These are phyloP conservation scores for Gossypium aridum DNA, from an alignment of 441 rosid genomes.

Conservation along the genomic window DNA sequence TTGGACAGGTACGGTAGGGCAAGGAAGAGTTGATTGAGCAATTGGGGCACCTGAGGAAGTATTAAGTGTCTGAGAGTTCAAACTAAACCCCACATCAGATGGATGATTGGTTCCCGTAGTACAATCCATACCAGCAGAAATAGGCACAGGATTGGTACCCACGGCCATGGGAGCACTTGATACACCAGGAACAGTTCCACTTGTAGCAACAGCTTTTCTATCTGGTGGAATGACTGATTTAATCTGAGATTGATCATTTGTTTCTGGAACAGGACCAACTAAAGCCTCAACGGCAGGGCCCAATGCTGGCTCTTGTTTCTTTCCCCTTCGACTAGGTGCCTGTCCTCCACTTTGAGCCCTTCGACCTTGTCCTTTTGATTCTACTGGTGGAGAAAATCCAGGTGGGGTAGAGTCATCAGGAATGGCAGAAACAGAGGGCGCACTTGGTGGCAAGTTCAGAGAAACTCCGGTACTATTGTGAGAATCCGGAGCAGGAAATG, in stretches of 20 bases:
- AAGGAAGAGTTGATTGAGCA: constrained; percentile 24
- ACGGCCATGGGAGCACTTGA: constrained; percentile 24
- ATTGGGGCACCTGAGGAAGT: constrained; percentile 25
- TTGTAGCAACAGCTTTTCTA: constrained; percentile 15
- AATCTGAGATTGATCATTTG: constrained; percentile 28
- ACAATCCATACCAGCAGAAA: constrained; percentile 23
- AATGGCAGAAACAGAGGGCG: constrained; percentile 26
- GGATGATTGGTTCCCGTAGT: constrained; percentile 22
- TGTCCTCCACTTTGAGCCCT: constrained; percentile 51
- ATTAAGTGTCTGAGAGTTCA: constrained; percentile 28
- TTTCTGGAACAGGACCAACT: constrained; percentile 27
- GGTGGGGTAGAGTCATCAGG: constrained; percentile 28
- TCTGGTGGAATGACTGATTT: constrained; percentile 16
- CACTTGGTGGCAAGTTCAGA: constrained; percentile 30
- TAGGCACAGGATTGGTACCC: constrained; percentile 22
- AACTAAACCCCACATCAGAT: constrained; percentile 27
- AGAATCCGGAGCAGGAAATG: constrained; percentile 24
- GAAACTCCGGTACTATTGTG: constrained; percentile 17
- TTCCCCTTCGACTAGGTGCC: constrained; percentile 63
- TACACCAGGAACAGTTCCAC: constrained; percentile 19
- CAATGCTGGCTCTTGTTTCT: constrained; percentile 34
- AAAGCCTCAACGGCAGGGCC: constrained; percentile 26
- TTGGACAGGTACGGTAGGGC: constrained; percentile 28
- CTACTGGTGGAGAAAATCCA: constrained; percentile 27
- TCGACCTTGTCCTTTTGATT: constrained; percentile 55